Base-by-base conservation (phyloP, 2,329 filamentous ascomycete species). In the Ampelomyces quisqualis region DNA sequence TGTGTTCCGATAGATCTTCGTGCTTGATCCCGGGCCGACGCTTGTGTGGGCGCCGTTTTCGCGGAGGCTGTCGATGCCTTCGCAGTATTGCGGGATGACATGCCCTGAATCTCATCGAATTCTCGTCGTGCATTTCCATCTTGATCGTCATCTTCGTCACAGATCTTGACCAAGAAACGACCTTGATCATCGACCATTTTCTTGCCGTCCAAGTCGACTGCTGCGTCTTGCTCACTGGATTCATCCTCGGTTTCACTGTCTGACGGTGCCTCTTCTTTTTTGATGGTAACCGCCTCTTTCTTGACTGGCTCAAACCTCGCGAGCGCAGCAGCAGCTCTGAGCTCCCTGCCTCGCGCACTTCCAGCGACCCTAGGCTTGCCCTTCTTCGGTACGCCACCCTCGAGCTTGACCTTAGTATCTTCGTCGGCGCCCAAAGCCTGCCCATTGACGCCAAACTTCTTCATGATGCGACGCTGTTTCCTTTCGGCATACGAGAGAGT, bases 361-460 rank as follows among this genome's bases (percentile, higher is more conserved):
- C 78, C 78, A 3, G 88, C 88, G 8, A 91, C 86, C 32, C 84
- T 77, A 1, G 88, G 88, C 54, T 85, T 87, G 7, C 76, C 79
- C 18, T 78, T 75, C 1, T 77, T 73, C 35, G 75, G 73, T 55
- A 80, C 79, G 34, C 84, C 83, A 22, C 78, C 78, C 62, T 90
- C 86, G 10, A 90, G 69, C 59, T 80, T 80, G 14, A 78, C 72
- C 58, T 88, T 85, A 23, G 76, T 68, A 23, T 75, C 75, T 20
- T 85, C 82, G 47, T 90, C 86, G 3, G 81, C 83, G 0, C 88
- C 88, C 1, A 93, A 71, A 0, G 79, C 71, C 19, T 81, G 72
- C 0, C 88, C 88, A 29, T 84, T 82, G 19, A 73, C 76, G 4
- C 88, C 88, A 65, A 93, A 91, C 65, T 88, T 90, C 67, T 80